Conservation (phyloP, 2,329 filamentous ascomycete species). For the Elsinoe batatas region DNA sequence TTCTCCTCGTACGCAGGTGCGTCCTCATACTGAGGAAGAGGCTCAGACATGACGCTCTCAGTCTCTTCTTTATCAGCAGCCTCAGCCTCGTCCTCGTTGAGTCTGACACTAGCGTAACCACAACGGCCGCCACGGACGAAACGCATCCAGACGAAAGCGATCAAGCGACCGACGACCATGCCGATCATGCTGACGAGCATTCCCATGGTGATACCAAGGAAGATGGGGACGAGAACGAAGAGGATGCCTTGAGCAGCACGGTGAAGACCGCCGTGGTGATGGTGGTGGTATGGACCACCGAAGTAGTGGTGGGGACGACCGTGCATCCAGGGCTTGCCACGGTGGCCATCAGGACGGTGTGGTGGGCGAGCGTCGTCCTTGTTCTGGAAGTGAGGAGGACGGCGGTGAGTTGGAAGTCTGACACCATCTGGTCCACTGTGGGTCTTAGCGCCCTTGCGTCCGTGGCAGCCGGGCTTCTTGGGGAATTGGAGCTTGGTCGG, state of each 20-base stretch:
- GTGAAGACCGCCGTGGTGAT: slow-evolving; percentile 33
- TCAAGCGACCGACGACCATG: slow-evolving; percentile 54
- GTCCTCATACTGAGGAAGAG: slow-evolving; percentile 26
- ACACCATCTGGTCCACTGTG: slow-evolving; percentile 24
- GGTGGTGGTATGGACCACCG: slow-evolving; percentile 25
- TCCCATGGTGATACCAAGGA: slow-evolving; percentile 60
- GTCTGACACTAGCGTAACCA: slow-evolving; percentile 24
- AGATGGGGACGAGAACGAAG: slow-evolving; percentile 53
- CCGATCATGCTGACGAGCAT: slow-evolving; percentile 57
- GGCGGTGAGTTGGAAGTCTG: slow-evolving; percentile 21
- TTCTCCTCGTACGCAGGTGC: slow-evolving; percentile 27
- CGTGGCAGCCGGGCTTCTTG: slow-evolving; percentile 30
- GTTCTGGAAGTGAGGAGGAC: slow-evolving; percentile 15
- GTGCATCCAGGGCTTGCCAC: slow-evolving; percentile 18
- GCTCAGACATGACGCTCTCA: slow-evolving; percentile 17
- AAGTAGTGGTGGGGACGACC: slow-evolving; percentile 20
- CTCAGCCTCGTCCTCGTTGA: slow-evolving; percentile 19
- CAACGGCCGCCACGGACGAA: slow-evolving; percentile 39
- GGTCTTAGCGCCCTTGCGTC: slow-evolving; percentile 19
- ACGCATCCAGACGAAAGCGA: slow-evolving; percentile 50
- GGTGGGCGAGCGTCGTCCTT: slow-evolving; percentile 11
- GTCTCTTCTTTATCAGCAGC: slow-evolving; percentile 12
- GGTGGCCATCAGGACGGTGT: slow-evolving; percentile 19
- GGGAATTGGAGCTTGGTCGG: slow-evolving; percentile 15
- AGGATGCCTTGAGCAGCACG: slow-evolving; percentile 44